A percentile compares a stretch with the other conserved stretches of the same genome.
These are phyloP conservation scores for Trichoderma lentiforme DNA, from an alignment of 2,329 filamentous ascomycete species.

Conservation along the genomic window DNA sequence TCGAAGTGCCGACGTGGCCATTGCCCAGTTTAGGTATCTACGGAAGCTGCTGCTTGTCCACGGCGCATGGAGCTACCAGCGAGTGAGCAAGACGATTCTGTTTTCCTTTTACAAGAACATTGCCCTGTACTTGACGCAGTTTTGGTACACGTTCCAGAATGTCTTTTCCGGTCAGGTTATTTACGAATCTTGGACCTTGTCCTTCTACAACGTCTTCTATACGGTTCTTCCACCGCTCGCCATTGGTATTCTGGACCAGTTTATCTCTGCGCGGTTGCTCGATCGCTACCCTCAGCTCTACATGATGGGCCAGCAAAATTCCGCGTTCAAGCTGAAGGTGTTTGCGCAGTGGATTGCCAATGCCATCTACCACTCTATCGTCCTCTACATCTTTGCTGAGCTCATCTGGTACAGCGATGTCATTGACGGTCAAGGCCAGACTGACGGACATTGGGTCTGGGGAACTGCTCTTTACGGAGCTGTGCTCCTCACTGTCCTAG, in stretches of 20 bases:
- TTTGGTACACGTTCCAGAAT: slow-evolving; percentile 99
- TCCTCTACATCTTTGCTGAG: slow-evolving; percentile 83
- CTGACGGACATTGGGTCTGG: slow-evolving; percentile 96
- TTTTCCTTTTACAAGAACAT: slow-evolving; percentile 99
- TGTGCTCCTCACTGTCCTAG: slow-evolving; percentile 87
- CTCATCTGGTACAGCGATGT: slow-evolving; percentile 81
- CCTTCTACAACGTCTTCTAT: slow-evolving; percentile 98
- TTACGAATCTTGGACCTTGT: slow-evolving; percentile 99
- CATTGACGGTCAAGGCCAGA: slow-evolving; percentile 72
- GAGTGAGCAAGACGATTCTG: slow-evolving; percentile 92
- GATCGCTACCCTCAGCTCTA: slow-evolving; percentile 97
- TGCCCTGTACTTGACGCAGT: slow-evolving; percentile 96
- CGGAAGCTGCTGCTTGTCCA: slow-evolving; percentile 93
- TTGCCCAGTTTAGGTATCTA: slow-evolving; percentile 92
- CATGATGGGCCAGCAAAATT: slow-evolving; percentile 83
- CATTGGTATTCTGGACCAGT: slow-evolving; percentile 95
- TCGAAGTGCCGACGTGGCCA: slow-evolving; percentile 90
- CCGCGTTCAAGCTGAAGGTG: slow-evolving; percentile 89
- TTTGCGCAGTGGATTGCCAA: slow-evolving; percentile 92
- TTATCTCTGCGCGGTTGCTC: slow-evolving; percentile 87
- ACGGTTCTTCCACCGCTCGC: slow-evolving; percentile 90
- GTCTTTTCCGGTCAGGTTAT: slow-evolving; percentile 97
- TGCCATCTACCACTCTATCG: slow-evolving; percentile 90
- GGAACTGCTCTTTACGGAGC: slow-evolving; percentile 92
- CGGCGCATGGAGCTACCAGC: slow-evolving; percentile 95